A percentile compares a stretch with the other conserved stretches of the same genome.
These are phyloP conservation scores for Balansia obtecta DNA, from an alignment of 2,329 filamentous ascomycete species.

Conservation along the genomic window DNA sequence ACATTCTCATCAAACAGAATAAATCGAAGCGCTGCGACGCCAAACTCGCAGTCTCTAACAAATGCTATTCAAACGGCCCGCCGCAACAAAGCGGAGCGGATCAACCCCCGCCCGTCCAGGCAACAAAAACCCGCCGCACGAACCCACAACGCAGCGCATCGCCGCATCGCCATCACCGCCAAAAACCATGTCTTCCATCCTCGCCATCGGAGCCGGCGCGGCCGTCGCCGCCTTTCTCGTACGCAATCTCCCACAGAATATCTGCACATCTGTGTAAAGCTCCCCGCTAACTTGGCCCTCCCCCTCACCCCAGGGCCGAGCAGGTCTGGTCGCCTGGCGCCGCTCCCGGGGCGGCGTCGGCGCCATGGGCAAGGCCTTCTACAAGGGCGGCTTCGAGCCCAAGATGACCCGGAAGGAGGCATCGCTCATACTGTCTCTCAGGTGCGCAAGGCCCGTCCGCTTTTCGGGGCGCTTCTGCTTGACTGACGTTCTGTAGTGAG, in stretches of 20 bases:
- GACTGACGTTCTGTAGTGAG: conserved; percentile 51
- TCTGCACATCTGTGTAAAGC: neutral
- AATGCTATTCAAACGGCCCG: too few species aligned
- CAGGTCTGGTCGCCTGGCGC: conserved; percentile 78
- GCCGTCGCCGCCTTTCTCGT: conserved; percentile 41
- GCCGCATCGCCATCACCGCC: neutral
- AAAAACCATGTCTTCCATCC: conserved; percentile 27
- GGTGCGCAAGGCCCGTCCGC: conserved; percentile 43
- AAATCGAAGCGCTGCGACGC: too few species aligned
- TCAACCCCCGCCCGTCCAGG: conserved; percentile 8
- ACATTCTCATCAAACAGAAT: too few species aligned
- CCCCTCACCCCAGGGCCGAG: conserved; percentile 56
- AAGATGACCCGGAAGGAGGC: conserved; percentile 92
- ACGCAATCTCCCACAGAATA: conserved; percentile 10
- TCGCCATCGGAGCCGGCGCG: conserved; percentile 34
- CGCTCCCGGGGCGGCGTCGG: conserved; percentile 67
- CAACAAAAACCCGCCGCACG: conserved; percentile 15
- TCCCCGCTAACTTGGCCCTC: too few species aligned
- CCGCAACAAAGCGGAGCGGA: conserved; percentile 10
- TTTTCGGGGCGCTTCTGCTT: neutral
- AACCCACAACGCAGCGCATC: neutral
- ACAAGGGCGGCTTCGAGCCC: conserved; percentile 96
- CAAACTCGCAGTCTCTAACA: neutral
- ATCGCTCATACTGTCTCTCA: conserved; percentile 77
- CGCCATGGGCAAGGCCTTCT: conserved; percentile 80